These are phyloP conservation scores for Eucalyptus sp. DNA, from an alignment of 345 rosid genomes.

Conservation along the genomic window DNA sequence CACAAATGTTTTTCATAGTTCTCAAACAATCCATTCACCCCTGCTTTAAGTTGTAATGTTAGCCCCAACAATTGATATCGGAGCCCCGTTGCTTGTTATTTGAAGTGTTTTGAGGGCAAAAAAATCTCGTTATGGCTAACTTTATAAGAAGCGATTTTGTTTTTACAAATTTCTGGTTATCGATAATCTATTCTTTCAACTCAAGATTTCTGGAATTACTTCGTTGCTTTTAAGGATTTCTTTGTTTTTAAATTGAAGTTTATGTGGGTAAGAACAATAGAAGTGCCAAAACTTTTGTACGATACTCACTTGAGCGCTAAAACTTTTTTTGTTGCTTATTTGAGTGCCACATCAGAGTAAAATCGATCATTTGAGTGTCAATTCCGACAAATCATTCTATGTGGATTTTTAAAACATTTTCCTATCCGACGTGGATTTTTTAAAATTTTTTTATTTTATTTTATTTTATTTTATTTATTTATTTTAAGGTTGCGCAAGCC, in stretches of 20 bases:
- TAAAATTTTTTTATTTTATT: too few species aligned
- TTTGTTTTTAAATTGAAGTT: too few species aligned
- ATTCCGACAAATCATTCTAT: accelerated
- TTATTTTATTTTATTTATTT: accelerated
- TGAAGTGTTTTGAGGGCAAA: neutral
- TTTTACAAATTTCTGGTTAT: too few species aligned
- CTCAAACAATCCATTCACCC: neutral
- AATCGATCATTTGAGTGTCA: too few species aligned
- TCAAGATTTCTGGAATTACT: too few species aligned
- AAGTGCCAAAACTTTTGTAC: accelerated
- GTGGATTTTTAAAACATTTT: too few species aligned
- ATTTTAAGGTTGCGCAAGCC: accelerated
- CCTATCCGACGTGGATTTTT: accelerated
- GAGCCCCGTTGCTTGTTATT: accelerated
- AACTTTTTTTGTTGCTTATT: too few species aligned
- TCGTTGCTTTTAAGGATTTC: too few species aligned
- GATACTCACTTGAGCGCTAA: accelerated
- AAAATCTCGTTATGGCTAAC: neutral
- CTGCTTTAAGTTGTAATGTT: neutral
- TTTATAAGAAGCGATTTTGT: neutral
- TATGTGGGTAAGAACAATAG: too few species aligned
- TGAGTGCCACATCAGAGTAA: accelerated
- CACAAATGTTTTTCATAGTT: too few species aligned
- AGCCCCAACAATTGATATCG: too few species aligned
- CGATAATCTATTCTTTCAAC: too few species aligned